Base-by-base conservation (phyloP, 139 green algal species). In the Chlamydomonas schloesseri region DNA sequence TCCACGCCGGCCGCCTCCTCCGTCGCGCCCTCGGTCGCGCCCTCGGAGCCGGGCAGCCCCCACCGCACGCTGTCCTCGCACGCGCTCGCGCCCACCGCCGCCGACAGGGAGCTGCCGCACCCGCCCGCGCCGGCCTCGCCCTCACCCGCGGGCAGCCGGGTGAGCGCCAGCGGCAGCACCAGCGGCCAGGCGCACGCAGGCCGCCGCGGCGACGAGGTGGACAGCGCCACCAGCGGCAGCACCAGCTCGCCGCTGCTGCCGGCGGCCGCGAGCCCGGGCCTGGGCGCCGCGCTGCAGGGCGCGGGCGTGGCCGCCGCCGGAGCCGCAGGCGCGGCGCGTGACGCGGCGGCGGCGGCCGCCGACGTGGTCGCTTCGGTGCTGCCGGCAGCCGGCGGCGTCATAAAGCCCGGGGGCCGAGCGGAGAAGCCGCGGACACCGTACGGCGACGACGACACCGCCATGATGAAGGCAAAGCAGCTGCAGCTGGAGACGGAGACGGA, bases 11-110 rank as follows among this genome's bases (percentile, higher is more conserved):
- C 42, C n/a, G 78, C 64, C 13, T 29, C 15, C 23, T 84, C 78
- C 29, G 78, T 57, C 10, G 78, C 60, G 28, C 60, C 78, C 46
- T 84, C 78, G 28, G 42, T 50, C 6, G 74, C 78, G 10, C 78
- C 72, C 47, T 2, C 14, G 1, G 72, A 29, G 11, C 4, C 17
- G 1, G 29, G 29, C 72, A 65, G 47, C 29, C 72, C 78, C 4
- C n/a, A n/a, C n/a, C 78, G 78, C 28, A 53, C 47, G 29, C 64
- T 84, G 11, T 84, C 78, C 9, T 84, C 78, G 8, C 62, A 84
- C 62, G 78, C 64, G 1, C 78, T 84, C 11, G 42, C 42, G 42
- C n/a, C n/a, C n/a, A 26, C 55, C 57, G 53, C n/a, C 0, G 5
- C 26, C 17, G 60, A 31, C 60, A 2, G 14, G 24, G 60, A 69